Conservation (phyloP, 495 filamentous ascomycete genomes). For the Hypoxylon intermedium region DNA sequence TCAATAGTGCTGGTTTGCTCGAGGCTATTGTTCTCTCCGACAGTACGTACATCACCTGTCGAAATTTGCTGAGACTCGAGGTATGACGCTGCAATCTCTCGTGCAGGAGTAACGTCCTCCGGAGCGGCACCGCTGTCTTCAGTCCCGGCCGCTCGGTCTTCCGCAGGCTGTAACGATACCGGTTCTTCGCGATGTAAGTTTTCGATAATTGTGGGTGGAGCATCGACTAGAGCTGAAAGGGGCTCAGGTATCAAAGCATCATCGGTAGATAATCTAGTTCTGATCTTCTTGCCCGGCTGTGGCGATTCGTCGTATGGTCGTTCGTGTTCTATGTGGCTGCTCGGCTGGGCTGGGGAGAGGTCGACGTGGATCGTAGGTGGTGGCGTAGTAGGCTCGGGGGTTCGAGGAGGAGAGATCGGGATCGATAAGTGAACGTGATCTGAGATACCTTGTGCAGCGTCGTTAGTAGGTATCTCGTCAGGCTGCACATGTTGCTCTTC, state of each 20-base stretch:
- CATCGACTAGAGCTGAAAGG: slow-evolving; percentile 5
- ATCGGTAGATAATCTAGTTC: slow-evolving; percentile 40
- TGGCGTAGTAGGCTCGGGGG: slow-evolving; percentile 16
- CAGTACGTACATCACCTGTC: slow-evolving; percentile 3
- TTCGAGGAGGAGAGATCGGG: slow-evolving; percentile 26
- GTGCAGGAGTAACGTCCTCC: slow-evolving; percentile 17
- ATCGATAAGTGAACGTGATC: slow-evolving; percentile 11
- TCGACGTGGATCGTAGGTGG: slow-evolving; percentile 26
- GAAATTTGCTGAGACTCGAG: slow-evolving; percentile 27
- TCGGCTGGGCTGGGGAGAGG: slow-evolving; percentile 45
- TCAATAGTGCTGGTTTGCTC: slow-evolving; percentile 6
- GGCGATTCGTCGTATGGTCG: slow-evolving; percentile 47
- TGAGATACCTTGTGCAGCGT: slow-evolving; percentile 14
- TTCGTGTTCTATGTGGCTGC: slow-evolving; percentile 49
- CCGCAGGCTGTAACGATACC: background rate
- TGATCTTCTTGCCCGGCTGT: slow-evolving; percentile 46
- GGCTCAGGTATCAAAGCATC: slow-evolving; percentile 22
- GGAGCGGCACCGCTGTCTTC: background rate
- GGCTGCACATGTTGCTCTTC: slow-evolving; percentile 17
- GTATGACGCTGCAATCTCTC: slow-evolving; percentile 35
- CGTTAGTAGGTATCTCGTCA: slow-evolving; percentile 17
- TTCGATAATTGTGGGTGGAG: slow-evolving; percentile 1
- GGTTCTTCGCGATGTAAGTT: slow-evolving; percentile 5
- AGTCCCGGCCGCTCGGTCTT: background rate
- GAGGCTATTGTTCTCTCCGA: slow-evolving; percentile 13